Percentiles rank a stretch among this genome's conserved stretches.
These are phyloP conservation scores for Ophiobolus disseminans DNA, from an alignment of 2,329 filamentous ascomycete genomes.

Conservation along the genomic window DNA sequence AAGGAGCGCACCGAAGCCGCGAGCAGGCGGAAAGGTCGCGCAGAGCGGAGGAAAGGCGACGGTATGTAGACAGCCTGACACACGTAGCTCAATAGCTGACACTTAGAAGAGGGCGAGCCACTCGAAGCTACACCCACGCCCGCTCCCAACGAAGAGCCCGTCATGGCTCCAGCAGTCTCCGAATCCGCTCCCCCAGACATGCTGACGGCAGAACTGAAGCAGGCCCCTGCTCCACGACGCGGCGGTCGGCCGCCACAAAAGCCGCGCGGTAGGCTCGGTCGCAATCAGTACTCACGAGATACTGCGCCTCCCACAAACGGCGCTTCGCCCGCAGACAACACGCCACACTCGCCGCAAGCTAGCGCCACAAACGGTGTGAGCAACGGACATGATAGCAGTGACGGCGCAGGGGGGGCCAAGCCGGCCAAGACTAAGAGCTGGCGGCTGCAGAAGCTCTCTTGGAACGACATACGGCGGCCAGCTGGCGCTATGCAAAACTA, in stretches of 20 bases:
- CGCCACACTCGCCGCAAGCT: constrained; percentile 40
- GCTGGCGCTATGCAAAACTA: constrained; percentile 87
- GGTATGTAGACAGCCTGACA: constrained; percentile 60
- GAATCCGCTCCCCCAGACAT: constrained; percentile 38
- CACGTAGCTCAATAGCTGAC: constrained; percentile 31
- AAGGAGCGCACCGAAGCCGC: constrained; percentile 75
- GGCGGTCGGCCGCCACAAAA: constrained; percentile 46
- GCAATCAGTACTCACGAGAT: constrained; percentile 49
- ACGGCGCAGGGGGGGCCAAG: constrained; percentile 62
- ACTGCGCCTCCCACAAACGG: constrained; percentile 42
- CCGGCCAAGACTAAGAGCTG: constrained; percentile 66
- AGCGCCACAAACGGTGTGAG: constrained; percentile 40
- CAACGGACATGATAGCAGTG: constrained; percentile 59
- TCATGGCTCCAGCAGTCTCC: constrained; percentile 25
- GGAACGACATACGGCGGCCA: constrained; percentile 87
- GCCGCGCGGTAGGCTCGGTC: constrained; percentile 43
- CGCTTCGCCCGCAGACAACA: constrained; percentile 40
- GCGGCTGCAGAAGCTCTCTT: constrained; percentile 69
- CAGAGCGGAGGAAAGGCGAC: constrained; percentile 80
- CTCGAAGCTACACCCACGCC: constrained; percentile 32
- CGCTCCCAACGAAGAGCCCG: constrained; percentile 36
- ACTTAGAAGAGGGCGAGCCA: constrained; percentile 36
- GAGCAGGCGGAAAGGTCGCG: constrained; percentile 80
- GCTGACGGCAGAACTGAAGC: constrained; percentile 31
- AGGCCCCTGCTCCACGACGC: constrained; percentile 39